Percentiles rank a stretch among this genome's conserved stretches.
phyloP scores from a whole-genome alignment of 441 rosid species.

The Gossypium davidsonii region DNA sequence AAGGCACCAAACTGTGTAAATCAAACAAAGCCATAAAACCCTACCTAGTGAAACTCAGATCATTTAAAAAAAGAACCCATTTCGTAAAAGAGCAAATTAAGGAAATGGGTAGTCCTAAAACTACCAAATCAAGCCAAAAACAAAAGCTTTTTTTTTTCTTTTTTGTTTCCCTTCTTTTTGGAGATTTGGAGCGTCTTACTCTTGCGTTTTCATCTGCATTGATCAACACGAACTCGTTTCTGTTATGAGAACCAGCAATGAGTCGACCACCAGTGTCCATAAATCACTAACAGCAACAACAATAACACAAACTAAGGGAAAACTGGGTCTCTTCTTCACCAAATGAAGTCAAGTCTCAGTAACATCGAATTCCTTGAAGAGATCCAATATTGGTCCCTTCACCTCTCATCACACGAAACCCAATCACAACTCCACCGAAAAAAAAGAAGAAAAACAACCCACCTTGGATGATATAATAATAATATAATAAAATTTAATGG shows the following conservation, averaged over 20 bases:
- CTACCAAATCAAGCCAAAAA: neutral
- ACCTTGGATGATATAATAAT: neutral
- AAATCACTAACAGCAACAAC: constrained; percentile 13
- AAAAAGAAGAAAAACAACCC: neutral
- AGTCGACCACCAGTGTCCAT: constrained; percentile 90
- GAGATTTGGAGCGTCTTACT: constrained; percentile 34
- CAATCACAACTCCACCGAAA: constrained; percentile 6
- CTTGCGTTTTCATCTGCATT: constrained; percentile 82
- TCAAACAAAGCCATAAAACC: constrained; percentile 17
- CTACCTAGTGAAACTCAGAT: too few relatives aligned
- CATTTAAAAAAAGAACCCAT: neutral
- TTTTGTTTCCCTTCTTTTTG: neutral
- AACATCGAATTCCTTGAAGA: constrained; percentile 20
- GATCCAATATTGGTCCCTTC: constrained; percentile 26
- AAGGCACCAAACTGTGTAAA: neutral
- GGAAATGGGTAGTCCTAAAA: constrained; percentile 4
- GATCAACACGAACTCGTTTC: constrained; percentile 88
- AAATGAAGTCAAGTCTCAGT: constrained; percentile 12
- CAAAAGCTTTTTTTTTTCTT: neutral
- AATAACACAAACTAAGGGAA: constrained; percentile 16
- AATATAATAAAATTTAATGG: neutral
- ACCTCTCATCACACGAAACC: constrained; percentile 24
- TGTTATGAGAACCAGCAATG: constrained; percentile 90
- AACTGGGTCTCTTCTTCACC: constrained; percentile 5
- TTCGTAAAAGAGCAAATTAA: constrained; percentile 4